phyloP scores from a whole-genome alignment of 2,329 filamentous ascomycete species.

The Onygenales sp. region DNA sequence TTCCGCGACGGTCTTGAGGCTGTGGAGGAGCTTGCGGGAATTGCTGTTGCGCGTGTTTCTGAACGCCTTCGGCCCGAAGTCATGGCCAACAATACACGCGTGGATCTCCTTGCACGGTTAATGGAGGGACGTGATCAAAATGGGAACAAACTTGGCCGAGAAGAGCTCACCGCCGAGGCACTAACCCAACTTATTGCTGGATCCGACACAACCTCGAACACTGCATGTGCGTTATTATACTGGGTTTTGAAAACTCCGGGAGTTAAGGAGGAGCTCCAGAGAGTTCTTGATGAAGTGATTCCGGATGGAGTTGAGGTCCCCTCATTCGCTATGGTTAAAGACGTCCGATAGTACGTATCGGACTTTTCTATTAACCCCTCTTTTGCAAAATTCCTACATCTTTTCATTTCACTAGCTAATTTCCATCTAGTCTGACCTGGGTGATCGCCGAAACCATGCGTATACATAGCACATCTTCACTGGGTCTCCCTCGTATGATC shows the following conservation, averaged over 20 bases:
- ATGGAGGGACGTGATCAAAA: slow-evolving; percentile 80
- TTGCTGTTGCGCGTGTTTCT: slow-evolving; percentile 74
- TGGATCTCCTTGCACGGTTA: slow-evolving; percentile 70
- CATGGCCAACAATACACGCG: slow-evolving; percentile 53
- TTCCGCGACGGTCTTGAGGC: slow-evolving; percentile 65
- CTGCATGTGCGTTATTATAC: slow-evolving; percentile 74
- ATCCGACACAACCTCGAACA: slow-evolving; percentile 58
- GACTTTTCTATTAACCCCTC: background rate
- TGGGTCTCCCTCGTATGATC: slow-evolving; percentile 71
- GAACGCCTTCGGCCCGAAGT: slow-evolving; percentile 59
- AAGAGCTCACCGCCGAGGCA: slow-evolving; percentile 80
- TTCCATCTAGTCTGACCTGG: slow-evolving; percentile 43
- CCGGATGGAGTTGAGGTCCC: slow-evolving; percentile 56
- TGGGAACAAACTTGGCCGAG: slow-evolving; percentile 62
- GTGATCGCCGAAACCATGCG: slow-evolving; percentile 79
- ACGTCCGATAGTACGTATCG: slow-evolving; percentile 55
- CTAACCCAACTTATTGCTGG: slow-evolving; percentile 76
- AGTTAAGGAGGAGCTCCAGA: slow-evolving; percentile 61
- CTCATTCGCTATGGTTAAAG: slow-evolving; percentile 60
- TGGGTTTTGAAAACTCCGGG: slow-evolving; percentile 61
- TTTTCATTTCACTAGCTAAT: background rate
- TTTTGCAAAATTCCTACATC: background rate
- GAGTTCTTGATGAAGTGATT: slow-evolving; percentile 64
- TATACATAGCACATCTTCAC: slow-evolving; percentile 75
- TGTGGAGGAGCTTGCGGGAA: slow-evolving; percentile 73